These are phyloP conservation scores for Akanthomyces muscarius DNA, from an alignment of 2,329 filamentous ascomycete species.

Conservation along the genomic window DNA sequence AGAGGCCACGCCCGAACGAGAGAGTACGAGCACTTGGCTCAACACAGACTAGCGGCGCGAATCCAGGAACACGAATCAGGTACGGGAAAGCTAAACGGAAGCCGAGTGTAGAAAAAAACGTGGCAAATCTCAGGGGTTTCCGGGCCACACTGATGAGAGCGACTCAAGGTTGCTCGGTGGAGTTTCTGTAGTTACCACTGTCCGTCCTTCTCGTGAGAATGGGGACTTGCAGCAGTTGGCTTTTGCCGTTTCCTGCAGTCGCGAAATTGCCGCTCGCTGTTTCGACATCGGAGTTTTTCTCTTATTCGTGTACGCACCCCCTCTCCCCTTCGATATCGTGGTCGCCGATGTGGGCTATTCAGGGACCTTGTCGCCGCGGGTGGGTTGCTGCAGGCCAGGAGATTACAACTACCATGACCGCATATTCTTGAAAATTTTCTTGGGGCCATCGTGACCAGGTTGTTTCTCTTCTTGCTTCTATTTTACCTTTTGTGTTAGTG, in stretches of 20 bases:
- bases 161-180: neutral
- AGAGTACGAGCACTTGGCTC: neutral
- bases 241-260: neutral
- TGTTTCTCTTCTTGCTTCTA: neutral
- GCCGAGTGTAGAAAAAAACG: constrained; percentile 1
- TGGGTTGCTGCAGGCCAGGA: constrained; percentile 3
- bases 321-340: neutral
- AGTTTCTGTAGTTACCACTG: neutral
- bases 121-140: constrained; percentile 18
- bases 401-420: neutral
- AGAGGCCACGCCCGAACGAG: neutral
- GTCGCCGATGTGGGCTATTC: constrained; percentile 10
- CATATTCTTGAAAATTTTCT: neutral
- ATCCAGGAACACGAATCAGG: constrained; percentile 16
- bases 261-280: neutral
- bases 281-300: neutral
- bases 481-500: neutral
- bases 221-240: neutral
- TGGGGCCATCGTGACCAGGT: neutral
- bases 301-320: neutral
- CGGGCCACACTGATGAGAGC: neutral
- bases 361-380: neutral
- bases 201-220: neutral
- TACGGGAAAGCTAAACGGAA: neutral
- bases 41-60: neutral